phyloP scores from a whole-genome alignment of 2,329 filamentous ascomycete species.

The Gliomastix tumulicola region DNA sequence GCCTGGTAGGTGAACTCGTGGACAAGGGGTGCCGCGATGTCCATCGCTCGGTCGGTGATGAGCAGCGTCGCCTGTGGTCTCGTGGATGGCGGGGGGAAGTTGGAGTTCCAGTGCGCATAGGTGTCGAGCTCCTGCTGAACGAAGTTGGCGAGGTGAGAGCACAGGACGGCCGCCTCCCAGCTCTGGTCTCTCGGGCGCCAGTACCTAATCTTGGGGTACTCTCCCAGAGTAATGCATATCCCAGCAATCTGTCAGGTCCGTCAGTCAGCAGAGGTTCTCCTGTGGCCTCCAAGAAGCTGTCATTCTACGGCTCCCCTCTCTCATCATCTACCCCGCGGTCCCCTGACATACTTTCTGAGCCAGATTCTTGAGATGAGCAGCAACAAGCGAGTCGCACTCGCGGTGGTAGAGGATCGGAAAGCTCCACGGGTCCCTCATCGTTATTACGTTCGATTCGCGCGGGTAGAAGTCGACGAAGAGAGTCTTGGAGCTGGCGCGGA shows the following conservation, averaged over 20 bases:
- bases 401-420: conserved; percentile 92
- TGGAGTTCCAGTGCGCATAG: conserved; percentile 76
- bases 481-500: conserved; percentile 74
- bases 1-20: conserved; percentile 99
- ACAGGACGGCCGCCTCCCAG: conserved; percentile 85
- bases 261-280: conserved; percentile 2
- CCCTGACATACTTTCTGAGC: conserved; percentile 70
- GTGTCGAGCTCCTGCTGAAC: conserved; percentile 86
- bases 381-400: conserved; percentile 76
- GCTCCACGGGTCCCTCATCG: conserved; percentile 91
- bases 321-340: too few relatives aligned
- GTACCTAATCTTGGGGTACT: conserved; percentile 90
- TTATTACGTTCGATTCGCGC: conserved; percentile 83
- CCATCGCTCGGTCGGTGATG: conserved; percentile 89
- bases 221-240: conserved; percentile 84
- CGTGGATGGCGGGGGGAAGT: conserved; percentile 74
- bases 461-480: conserved; percentile 86
- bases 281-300: neutral
- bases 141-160: conserved; percentile 81
- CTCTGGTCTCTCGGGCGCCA: conserved; percentile 68
- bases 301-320: too few relatives aligned
- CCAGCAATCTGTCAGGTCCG: conserved; percentile 31
- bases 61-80: conserved; percentile 77
- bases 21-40: conserved; percentile 76
- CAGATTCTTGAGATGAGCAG: conserved; percentile 73